Conservation (phyloP, 768 basidiomycete species). For the Roridomyces roridus region DNA sequence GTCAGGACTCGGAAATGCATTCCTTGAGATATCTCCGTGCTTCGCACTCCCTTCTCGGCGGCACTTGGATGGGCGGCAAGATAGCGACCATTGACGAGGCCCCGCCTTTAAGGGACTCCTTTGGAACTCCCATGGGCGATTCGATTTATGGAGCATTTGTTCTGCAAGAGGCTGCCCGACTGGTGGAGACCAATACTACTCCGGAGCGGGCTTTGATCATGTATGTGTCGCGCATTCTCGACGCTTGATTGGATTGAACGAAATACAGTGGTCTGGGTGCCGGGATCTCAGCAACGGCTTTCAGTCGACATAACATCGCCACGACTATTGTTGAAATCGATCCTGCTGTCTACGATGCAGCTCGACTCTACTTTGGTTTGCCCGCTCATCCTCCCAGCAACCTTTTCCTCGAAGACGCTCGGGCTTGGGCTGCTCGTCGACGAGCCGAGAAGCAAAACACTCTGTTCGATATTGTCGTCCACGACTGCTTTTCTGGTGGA, state of each 20-base stretch:
- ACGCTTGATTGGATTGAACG: slow-evolving; percentile 16
- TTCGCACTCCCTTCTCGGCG: slow-evolving; percentile 69
- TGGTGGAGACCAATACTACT: slow-evolving; percentile 58
- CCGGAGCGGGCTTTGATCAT: slow-evolving; percentile 71
- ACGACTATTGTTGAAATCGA: slow-evolving; percentile 94
- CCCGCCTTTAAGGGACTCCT: slow-evolving; percentile 53
- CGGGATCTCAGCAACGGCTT: slow-evolving; percentile 80
- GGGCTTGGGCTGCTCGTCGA: slow-evolving; percentile 65
- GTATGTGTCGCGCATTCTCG: slow-evolving; percentile 46
- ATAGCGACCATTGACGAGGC: slow-evolving; percentile 48
- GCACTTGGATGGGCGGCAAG: slow-evolving; percentile 78
- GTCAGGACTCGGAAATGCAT: slow-evolving; percentile 44
- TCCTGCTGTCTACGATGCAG: slow-evolving; percentile 86
- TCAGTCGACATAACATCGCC: slow-evolving; percentile 69
- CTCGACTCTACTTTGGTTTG: slow-evolving; percentile 81
- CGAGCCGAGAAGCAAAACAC: slow-evolving; percentile 35
- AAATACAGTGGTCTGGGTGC: slow-evolving; percentile 81
- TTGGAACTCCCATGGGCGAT: slow-evolving; percentile 65
- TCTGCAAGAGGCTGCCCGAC: slow-evolving; percentile 83
- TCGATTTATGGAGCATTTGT: slow-evolving; percentile 87
- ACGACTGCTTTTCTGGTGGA: slow-evolving; percentile 95
- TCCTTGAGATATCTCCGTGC: slow-evolving; percentile 68
- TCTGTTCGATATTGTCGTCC: slow-evolving; percentile 76
- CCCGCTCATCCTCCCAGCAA: slow-evolving; percentile 61
- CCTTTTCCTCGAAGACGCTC: slow-evolving; percentile 82